Base-by-base conservation (phyloP, 1,139 yeast genomes). In the Schizosaccharomyces versatilis region DNA sequence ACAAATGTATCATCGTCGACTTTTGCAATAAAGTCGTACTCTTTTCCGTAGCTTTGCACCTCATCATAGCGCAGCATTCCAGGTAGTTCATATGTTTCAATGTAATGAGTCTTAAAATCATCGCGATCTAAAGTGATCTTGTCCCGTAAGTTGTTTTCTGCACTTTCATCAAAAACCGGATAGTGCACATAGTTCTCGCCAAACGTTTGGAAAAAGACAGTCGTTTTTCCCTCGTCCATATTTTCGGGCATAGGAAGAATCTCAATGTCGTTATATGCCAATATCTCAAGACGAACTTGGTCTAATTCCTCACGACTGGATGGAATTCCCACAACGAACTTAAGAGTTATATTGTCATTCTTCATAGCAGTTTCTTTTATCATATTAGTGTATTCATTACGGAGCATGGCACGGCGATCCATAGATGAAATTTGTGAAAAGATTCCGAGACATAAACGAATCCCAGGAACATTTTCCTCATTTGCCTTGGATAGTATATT, bases 1-100 rank as follows among this genome's bases (percentile, higher is more conserved):
- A 49, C 42, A 17, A 15, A 49, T 7, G 53, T 12, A 47, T 54
- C 55, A n/a, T 54, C 53, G 32, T 54, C 55, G 15, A 49, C 38
- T 36, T 54, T 54, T 17, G 38, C 17, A 10, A 54, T 44, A 49
- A 48, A 54, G 41, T 53, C 54, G 36, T 41, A 53, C 19, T 53
- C 41, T 7, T 8, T 24, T 17, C 51, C 54, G 12, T 10, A 14
- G 8, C 14, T 48, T 14, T 41, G 44, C 17, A 47, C 39, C 2
- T 38, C 42, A 19, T 53, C 19, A 24, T 24, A 24, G 32, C 32
- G 32, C 5, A 24, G 5, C 19, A 41, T 41, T 10, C 41, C 52
- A 1, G 40, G 39, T 14, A 41, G 51, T 3, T 52, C 54, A 52
- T 17, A 19, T 6, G 48, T 41, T n/a, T 17, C 38, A 41, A 53